Percentiles rank a stretch among this genome's conserved stretches.
Conservation (phyloP, 192 early-diverging fungal genomes). For the Phycomyces nitens region DNA sequence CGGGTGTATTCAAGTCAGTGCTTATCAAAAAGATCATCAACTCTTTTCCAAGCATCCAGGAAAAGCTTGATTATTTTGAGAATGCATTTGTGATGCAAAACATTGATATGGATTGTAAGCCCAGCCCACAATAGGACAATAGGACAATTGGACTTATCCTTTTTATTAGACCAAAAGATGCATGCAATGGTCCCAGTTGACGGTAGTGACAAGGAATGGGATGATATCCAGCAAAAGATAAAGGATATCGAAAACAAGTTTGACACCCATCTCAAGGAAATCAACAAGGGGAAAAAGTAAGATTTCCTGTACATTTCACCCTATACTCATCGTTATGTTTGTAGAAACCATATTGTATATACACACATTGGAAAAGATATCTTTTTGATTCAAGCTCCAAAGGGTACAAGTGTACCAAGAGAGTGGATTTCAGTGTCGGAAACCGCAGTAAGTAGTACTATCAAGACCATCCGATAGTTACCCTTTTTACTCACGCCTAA, state of each 20-base stretch:
- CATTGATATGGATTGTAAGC: slow-evolving; percentile 37
- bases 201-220: slow-evolving; percentile 80
- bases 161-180: slow-evolving; percentile 32
- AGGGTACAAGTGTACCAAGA: slow-evolving; percentile 66
- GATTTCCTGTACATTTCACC: background rate
- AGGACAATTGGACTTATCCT: background rate
- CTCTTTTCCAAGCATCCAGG: slow-evolving; percentile 51
- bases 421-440: slow-evolving; percentile 75
- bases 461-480: too few relatives aligned
- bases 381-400: slow-evolving; percentile 89
- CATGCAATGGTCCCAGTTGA: slow-evolving; percentile 56
- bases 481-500: background rate
- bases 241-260: slow-evolving; percentile 64
- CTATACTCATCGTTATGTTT: slow-evolving; percentile 21
- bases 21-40: slow-evolving; percentile 49
- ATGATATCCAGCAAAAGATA: slow-evolving; percentile 56
- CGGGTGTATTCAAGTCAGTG: slow-evolving; percentile 49
- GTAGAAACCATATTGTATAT: slow-evolving; percentile 66
- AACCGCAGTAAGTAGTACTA: slow-evolving; percentile 65
- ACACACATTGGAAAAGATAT: slow-evolving; percentile 94
- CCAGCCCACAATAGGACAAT: too few relatives aligned
- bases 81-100: slow-evolving; percentile 43
- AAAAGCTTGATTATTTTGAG: slow-evolving; percentile 66
- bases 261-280: slow-evolving; percentile 62
- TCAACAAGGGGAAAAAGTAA: slow-evolving; percentile 60